Base-by-base conservation (phyloP, 163 green algal genomes). In the Scenedesmus sp. region DNA sequence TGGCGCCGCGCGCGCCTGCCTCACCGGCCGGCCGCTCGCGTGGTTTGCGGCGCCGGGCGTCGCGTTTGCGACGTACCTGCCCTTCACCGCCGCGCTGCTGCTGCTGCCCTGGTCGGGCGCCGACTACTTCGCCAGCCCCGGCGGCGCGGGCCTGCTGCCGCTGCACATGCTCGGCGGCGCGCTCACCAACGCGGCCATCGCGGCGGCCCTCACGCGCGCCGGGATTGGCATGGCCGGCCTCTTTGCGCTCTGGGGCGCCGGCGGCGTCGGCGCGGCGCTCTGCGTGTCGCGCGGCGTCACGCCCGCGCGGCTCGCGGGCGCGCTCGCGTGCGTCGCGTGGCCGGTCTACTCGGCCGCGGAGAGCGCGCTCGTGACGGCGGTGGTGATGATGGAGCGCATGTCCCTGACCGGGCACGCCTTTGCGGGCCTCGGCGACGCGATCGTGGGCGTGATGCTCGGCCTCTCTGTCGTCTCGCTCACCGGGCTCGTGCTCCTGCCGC, bases 1-100 rank as follows among this genome's bases (percentile, higher is more conserved):
- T 53, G 88, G 87, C 34, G 74, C 63, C 1, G 26, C 60, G 6
- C 66, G 85, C 14, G 87, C 78, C 2, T 33, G 78, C 7, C 6
- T 81, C 9, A 83, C 69, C 47, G 80, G 71, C 34, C 10, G 9
- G 6, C 29, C 71, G 2, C 70, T 79, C 57, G n/a, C 70, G 15
- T 79, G 71, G 71, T 79, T 79, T 70, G 71, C 71, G 9, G 24
- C 70, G 24, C 71, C 26, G 1, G 7, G 9, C 3, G 7, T 79
- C 10, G 71, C 42, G 2, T 44, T 63, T 15, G 11, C 26, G 3
- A 70, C 7, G 10, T 79, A 79, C 71, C 11, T 70, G 4, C 57
- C 71, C 2, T 13, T 79, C 5, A 20, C 57, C 3, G 18, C 50
- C 3, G 71, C 71, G 4, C 22, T 79, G 1, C 28, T 79, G 71